Evolutionary conservation across 495 filamentous ascomycete genomes (phyloP).

Genomic region (Penicillium malachiteum): DNA sequence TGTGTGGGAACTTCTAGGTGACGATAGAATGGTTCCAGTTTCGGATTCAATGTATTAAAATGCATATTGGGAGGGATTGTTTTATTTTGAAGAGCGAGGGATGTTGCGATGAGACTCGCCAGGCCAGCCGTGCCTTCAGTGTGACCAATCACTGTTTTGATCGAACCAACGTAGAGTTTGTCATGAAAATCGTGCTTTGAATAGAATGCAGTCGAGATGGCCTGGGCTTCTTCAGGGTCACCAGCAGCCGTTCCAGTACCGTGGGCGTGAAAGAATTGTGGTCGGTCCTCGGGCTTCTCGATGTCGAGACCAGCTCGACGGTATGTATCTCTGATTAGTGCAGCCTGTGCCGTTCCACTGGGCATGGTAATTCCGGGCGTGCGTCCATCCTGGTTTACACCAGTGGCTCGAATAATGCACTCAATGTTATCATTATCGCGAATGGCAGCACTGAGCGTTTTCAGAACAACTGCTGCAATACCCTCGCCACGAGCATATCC

Average conservation of each 20-base stretch:
- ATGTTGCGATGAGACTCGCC: slow-evolving; percentile 56
- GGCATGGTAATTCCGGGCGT: slow-evolving; percentile 43
- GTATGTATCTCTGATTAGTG: slow-evolving; percentile 55
- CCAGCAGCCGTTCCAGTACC: slow-evolving; percentile 59
- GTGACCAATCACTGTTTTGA: slow-evolving; percentile 28
- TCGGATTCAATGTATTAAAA: slow-evolving; percentile 47
- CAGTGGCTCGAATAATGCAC: slow-evolving; percentile 42
- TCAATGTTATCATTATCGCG: slow-evolving; percentile 38
- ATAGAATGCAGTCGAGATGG: slow-evolving; percentile 16
- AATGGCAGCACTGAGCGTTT: slow-evolving; percentile 36
- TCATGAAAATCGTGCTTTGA: slow-evolving; percentile 10
- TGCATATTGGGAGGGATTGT: slow-evolving; percentile 54
- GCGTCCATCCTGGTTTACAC: slow-evolving; percentile 44
- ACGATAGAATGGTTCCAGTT: slow-evolving; percentile 37
- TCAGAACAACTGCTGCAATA: slow-evolving; percentile 31
- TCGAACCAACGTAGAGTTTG: slow-evolving; percentile 1
- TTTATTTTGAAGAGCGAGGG: slow-evolving; percentile 44
- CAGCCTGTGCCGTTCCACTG: slow-evolving; percentile 54
- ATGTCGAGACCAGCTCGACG: slow-evolving; percentile 39
- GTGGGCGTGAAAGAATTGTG: slow-evolving; percentile 31
- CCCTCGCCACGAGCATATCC: slow-evolving; percentile 38
- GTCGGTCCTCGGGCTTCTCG: neutral
- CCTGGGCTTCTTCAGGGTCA: slow-evolving; percentile 57
- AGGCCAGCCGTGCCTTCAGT: slow-evolving; percentile 53
- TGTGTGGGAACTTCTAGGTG: slow-evolving; percentile 46